Percentiles rank a stretch among this genome's conserved stretches.
These are phyloP conservation scores for Debaryomyces tyrocola DNA, from an alignment of 805 yeast genomes.

Conservation along the genomic window DNA sequence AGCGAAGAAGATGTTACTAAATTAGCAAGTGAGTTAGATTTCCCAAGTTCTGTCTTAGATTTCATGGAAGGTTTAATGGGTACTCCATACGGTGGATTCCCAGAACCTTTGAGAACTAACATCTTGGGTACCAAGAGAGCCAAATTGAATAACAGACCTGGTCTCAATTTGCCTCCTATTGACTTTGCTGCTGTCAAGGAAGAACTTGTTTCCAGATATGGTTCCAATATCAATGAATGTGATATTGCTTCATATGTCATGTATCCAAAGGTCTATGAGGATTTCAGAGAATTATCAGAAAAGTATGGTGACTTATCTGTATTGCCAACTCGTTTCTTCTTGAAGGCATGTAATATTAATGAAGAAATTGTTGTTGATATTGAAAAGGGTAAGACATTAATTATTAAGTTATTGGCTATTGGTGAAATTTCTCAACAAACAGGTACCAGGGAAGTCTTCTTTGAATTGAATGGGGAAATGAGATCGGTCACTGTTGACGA, in stretches of 20 bases:
- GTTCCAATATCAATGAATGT: slow-evolving; percentile 67
- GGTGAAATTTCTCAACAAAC: slow-evolving; percentile 84
- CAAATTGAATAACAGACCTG: slow-evolving; percentile 88
- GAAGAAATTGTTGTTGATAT: slow-evolving; percentile 88
- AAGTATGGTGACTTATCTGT: slow-evolving; percentile 91
- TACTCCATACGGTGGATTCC: slow-evolving; percentile 99
- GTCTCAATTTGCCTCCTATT: slow-evolving; percentile 82
- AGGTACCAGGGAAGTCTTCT: slow-evolving; percentile 94
- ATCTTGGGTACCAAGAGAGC: slow-evolving; percentile 89
- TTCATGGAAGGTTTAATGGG: slow-evolving; percentile 99
- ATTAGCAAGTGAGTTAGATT: slow-evolving; percentile 87
- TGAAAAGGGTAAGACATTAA: slow-evolving; percentile 92
- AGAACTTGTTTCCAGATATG: slow-evolving; percentile 76
- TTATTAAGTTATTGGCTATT: slow-evolving; percentile 87
- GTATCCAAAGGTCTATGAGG: slow-evolving; percentile 98
- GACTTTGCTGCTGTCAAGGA: slow-evolving; percentile 70
- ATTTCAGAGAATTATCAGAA: slow-evolving; percentile 69
- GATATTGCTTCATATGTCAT: slow-evolving; percentile 95
- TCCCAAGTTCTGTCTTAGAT: slow-evolving; percentile 98
- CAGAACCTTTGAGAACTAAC: slow-evolving; percentile 95
- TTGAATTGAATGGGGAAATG: slow-evolving; percentile 97
- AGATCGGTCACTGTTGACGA: slow-evolving; percentile 93
- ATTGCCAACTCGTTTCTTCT: slow-evolving; percentile 87
- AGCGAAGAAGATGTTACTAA: slow-evolving; percentile 80
- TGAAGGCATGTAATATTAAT: slow-evolving; percentile 82